Evolutionary conservation across 768 basidiomycete genomes (phyloP).

Genomic region (Daedaleopsis nitida): DNA sequence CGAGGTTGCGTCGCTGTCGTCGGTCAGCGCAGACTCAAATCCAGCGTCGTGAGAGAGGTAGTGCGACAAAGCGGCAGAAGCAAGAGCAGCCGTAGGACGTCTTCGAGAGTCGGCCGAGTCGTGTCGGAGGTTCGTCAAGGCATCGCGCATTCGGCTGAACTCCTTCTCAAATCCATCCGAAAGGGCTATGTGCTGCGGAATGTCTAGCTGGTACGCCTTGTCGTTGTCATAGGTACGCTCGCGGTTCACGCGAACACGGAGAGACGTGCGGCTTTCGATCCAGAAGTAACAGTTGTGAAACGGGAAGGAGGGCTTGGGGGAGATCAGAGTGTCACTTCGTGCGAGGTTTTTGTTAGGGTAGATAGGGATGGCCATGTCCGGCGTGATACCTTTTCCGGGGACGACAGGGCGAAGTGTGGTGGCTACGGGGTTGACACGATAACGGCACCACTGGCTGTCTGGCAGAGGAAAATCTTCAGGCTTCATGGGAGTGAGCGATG

Average conservation of each 20-base stretch:
- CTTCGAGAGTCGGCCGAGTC: background rate
- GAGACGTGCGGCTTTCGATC: background rate
- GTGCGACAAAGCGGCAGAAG: background rate
- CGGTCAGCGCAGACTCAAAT: background rate
- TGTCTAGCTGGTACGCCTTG: background rate
- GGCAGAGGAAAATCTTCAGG: background rate
- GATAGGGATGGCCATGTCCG: constrained; percentile 10
- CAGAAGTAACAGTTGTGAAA: constrained; percentile 8
- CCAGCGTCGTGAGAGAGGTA: too few relatives aligned
- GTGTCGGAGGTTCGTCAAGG: background rate
- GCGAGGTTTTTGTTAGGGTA: constrained; percentile 3
- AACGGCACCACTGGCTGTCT: background rate
- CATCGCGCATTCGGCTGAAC: background rate
- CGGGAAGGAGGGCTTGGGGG: background rate
- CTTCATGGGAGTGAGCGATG: background rate
- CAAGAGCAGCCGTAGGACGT: background rate
- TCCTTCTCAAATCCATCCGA: background rate
- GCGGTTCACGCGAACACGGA: background rate
- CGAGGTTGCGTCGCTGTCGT: background rate
- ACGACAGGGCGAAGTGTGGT: background rate
- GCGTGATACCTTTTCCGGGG: background rate
- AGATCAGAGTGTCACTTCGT: background rate
- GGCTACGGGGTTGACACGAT: background rate
- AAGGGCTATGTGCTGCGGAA: background rate
- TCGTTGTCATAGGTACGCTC: background rate